Evolutionary conservation across 345 rosid species (phyloP).

Genomic region (Salix koriyanagi): DNA sequence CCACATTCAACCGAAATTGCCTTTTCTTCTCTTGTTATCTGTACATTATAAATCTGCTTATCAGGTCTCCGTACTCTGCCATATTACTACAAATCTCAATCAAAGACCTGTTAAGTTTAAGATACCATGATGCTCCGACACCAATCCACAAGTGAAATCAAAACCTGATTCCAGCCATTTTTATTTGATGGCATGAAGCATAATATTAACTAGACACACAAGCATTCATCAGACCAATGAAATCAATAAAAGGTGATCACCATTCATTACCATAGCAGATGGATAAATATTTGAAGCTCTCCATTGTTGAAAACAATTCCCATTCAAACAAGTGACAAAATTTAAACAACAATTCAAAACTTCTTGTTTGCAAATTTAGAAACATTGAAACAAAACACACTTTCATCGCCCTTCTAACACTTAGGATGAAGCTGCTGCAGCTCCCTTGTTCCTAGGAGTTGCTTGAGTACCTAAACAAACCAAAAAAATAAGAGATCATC

Average conservation of each 20-base stretch:
- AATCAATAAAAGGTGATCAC: background rate
- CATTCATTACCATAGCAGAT: background rate
- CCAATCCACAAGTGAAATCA: background rate
- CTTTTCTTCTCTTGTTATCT: too few species aligned
- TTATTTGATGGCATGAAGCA: background rate
- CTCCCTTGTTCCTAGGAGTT: slow-evolving; percentile 23
- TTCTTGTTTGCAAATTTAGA: slow-evolving; percentile 14
- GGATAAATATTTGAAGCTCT: background rate
- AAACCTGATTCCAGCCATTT: background rate
- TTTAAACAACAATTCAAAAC: slow-evolving; percentile 16
- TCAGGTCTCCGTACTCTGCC: too few species aligned
- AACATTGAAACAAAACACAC: slow-evolving; percentile 11
- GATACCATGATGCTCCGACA: too few species aligned
- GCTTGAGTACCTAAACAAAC: slow-evolving; percentile 14
- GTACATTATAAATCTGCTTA: too few species aligned
- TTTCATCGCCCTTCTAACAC: background rate
- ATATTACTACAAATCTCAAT: too few species aligned
- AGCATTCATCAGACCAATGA: background rate
- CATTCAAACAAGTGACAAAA: background rate
- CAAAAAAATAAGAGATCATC: background rate
- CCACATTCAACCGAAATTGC: too few species aligned
- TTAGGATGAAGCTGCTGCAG: slow-evolving; percentile 18
- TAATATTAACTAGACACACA: background rate
- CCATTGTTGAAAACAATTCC: slow-evolving; percentile 1
- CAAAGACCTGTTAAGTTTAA: too few species aligned